Evolutionary conservation across 1,139 yeast species (phyloP), one percentile per base, ranked within the genome.

Genomic region (Eremothecium cymbalariae): DNA sequence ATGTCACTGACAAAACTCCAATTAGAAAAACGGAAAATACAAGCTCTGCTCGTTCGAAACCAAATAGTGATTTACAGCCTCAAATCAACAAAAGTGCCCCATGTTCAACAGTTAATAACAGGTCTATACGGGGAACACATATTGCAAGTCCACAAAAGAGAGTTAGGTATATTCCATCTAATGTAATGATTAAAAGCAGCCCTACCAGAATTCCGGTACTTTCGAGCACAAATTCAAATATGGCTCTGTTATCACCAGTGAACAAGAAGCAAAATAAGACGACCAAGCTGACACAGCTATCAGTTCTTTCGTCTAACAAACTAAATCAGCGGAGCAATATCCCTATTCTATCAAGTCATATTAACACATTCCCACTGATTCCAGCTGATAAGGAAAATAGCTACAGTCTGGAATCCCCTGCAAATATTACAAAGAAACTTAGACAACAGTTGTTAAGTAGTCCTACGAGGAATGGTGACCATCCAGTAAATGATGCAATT

Each of bases 81-180:
- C 19, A 19, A 4, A 17, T n/a, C n/a, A 14, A 5, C 11, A 27
- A 27, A 17, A n/a, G n/a, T n/a, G n/a, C n/a, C n/a, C n/a, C n/a
- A n/a, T n/a, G n/a, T n/a, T n/a, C n/a, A n/a, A 14, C 11, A 8
- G 12, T 17, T 5, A 17, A 9, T 9, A 33, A 23, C 8, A 35
- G 41, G 8, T 34, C 35, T 13, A 31, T 38, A 33, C 40, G 34
- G 17, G 42, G 41, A 4, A 36, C 43, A 8, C 33, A 37, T n/a
- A 33, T 37, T 17, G 36, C 40, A n/a, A 47, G 47, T 24, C 46
- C 52, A 4, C 35, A 39, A 2, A 39, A 38, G 28, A 24, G 31
- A 9, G 18, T 3, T 34, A 29, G 18, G 35, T 45, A 8, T 25
- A 40, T 14, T 41, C 46, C 4, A 44, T 48, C 1, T n/a, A 39